Conservation (phyloP, 345 rosid species). For the Sonneratia caseolaris region DNA sequence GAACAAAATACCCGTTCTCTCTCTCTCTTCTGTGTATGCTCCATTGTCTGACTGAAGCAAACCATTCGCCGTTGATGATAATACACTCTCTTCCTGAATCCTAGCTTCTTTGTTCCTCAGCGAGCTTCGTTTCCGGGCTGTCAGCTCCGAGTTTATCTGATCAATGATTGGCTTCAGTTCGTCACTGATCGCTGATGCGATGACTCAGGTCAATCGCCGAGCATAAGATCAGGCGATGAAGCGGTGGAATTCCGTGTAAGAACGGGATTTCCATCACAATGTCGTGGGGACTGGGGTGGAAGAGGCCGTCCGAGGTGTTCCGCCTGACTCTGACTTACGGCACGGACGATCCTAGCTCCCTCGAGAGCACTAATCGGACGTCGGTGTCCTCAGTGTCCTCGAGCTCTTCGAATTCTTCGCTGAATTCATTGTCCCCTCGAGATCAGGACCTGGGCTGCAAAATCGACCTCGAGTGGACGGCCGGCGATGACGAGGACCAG, state of each 20-base stretch:
- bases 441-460: slow-evolving; percentile 65
- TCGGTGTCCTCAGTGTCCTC: slow-evolving; percentile 23
- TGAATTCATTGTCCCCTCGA: slow-evolving; percentile 24
- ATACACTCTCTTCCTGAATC: not conserved
- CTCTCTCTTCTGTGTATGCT: not conserved
- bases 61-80: not conserved
- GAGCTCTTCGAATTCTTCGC: slow-evolving; percentile 25
- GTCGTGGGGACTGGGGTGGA: slow-evolving; percentile 99
- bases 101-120: too few species aligned
- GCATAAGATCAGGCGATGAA: slow-evolving; percentile 17
- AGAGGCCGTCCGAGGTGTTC: slow-evolving; percentile 75
- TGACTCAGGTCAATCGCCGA: not conserved
- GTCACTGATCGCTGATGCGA: not conserved
- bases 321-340: slow-evolving; percentile 67
- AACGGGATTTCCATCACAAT: slow-evolving; percentile 24
- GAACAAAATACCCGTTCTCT: not conserved
- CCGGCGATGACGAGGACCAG: slow-evolving; percentile 89
- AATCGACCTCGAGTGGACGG: slow-evolving; percentile 85
- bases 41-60: not conserved
- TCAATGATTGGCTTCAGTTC: not conserved
- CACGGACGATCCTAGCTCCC: slow-evolving; percentile 36
- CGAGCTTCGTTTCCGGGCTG: not conserved
- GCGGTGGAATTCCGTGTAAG: not conserved
- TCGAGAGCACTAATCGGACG: slow-evolving; percentile 29
- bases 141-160: not conserved